A percentile compares a stretch with the other conserved stretches of the same genome.
Evolutionary conservation across 2,329 filamentous ascomycete species (phyloP).

Genomic region (Fusarium liriodendri): DNA sequence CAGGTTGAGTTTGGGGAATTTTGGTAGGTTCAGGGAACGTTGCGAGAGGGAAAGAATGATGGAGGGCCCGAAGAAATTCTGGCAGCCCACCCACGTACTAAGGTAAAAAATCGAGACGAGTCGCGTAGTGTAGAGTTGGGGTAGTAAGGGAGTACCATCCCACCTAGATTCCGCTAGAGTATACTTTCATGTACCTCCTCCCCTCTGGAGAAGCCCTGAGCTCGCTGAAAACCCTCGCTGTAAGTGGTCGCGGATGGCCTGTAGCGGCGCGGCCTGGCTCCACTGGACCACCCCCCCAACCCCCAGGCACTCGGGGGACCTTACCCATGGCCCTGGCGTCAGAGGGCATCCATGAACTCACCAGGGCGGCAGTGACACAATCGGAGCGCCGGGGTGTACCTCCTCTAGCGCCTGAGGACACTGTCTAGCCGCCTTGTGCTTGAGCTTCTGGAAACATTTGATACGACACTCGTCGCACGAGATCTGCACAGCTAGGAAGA

Average conservation of each 20-base stretch:
- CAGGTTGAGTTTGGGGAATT: conserved; percentile 25
- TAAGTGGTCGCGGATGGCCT: conserved; percentile 3
- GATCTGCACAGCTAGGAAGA: conserved; percentile 1
- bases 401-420: background rate
- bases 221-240: conserved; percentile 30
- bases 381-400: conserved; percentile 8
- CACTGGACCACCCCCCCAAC: conserved; percentile 12
- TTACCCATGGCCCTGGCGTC: conserved; percentile 31
- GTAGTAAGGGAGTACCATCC: background rate
- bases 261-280: conserved; percentile 1
- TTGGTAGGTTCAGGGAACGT: conserved; percentile 20
- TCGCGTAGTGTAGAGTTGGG: background rate
- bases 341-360: conserved; percentile 8
- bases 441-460: conserved; percentile 31
- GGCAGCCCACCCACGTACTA: conserved; percentile 24
- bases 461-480: conserved; percentile 8
- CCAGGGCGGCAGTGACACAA: conserved; percentile 12
- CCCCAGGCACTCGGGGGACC: conserved; percentile 9
- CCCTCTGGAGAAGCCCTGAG: conserved; percentile 21
- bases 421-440: conserved; percentile 3
- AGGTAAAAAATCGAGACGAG: conserved; percentile 20
- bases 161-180: background rate
- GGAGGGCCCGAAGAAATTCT: conserved; percentile 33
- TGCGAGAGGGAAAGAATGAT: conserved; percentile 31
- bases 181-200: background rate